Evolutionary conservation across 768 basidiomycete species (phyloP).

Genomic region (Pleurotus salmoneostramineus): DNA sequence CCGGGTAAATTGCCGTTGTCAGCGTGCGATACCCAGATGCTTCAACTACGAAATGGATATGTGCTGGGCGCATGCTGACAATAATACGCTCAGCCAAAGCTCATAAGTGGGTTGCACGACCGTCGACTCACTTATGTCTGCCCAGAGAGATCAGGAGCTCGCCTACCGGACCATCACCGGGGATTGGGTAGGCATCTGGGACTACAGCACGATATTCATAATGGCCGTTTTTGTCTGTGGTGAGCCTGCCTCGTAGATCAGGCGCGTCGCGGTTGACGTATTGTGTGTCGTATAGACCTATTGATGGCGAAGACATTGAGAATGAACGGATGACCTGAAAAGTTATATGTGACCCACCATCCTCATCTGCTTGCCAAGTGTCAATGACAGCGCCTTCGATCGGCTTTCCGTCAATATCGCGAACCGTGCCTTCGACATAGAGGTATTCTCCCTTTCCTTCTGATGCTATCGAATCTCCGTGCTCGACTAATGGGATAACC

Average conservation of each 20-base stretch:
- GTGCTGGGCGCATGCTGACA: slow-evolving; percentile 62
- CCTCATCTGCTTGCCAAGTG: slow-evolving; percentile 79
- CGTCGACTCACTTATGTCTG: slow-evolving; percentile 47
- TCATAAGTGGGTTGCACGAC: background rate
- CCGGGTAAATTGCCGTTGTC: slow-evolving; percentile 70
- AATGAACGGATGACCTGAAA: slow-evolving; percentile 8
- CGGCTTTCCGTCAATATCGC: slow-evolving; percentile 60
- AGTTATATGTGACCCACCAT: slow-evolving; percentile 40
- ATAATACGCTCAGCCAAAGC: background rate
- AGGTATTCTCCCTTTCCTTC: slow-evolving; percentile 86
- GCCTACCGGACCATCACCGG: slow-evolving; percentile 71
- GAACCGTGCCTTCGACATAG: slow-evolving; percentile 71
- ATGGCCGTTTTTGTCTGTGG: slow-evolving; percentile 53
- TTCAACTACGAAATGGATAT: slow-evolving; percentile 71
- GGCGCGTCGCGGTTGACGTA: slow-evolving; percentile 52
- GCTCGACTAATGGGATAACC: slow-evolving; percentile 38
- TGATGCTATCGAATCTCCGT: slow-evolving; percentile 77
- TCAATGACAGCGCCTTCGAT: slow-evolving; percentile 66
- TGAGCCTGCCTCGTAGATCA: slow-evolving; percentile 72
- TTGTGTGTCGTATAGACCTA: slow-evolving; percentile 24
- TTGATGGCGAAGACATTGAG: background rate
- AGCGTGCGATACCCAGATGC: slow-evolving; percentile 74
- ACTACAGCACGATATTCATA: slow-evolving; percentile 74
- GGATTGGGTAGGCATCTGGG: slow-evolving; percentile 71
- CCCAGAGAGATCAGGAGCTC: slow-evolving; percentile 48